Conservation (phyloP, 2,329 filamentous ascomycete species). For the Fusarium xylarioides region DNA sequence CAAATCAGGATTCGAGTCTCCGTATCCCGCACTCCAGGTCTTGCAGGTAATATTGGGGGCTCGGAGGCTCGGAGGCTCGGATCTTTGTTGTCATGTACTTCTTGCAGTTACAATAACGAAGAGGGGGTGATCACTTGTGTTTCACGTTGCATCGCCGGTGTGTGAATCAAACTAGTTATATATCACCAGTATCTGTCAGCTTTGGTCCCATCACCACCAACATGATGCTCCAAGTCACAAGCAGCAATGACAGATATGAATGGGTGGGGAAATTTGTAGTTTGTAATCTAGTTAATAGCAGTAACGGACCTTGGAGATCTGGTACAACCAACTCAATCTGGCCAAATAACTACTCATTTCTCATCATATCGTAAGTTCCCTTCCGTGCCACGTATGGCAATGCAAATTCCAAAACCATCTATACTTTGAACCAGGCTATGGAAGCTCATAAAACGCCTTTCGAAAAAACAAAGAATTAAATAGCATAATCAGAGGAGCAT, state of each 20-base stretch:
- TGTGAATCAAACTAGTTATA: neutral
- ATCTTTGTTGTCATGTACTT: neutral
- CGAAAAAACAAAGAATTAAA: constrained; percentile 18
- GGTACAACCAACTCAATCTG: neutral
- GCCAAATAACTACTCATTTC: constrained; percentile 5
- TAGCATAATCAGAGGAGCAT: neutral
- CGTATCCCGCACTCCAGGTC: neutral
- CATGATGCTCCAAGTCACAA: neutral
- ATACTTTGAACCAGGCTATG: constrained; percentile 5
- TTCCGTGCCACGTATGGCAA: constrained; percentile 26
- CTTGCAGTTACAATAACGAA: neutral
- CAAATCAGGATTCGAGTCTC: neutral
- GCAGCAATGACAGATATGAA: neutral
- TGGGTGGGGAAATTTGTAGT: neutral
- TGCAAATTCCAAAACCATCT: constrained; percentile 23
- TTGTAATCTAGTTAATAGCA: constrained; percentile 13
- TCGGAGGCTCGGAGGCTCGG: neutral
- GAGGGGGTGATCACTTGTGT: neutral
- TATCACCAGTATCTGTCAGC: neutral
- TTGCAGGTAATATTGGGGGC: neutral
- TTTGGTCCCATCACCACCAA: neutral
- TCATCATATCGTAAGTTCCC: constrained; percentile 30
- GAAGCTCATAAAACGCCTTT: constrained; percentile 16
- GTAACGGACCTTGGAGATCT: neutral
- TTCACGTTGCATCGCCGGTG: neutral